Evolutionary conservation across 2,329 filamentous ascomycete genomes (phyloP), one percentile per base, ranked within the genome.

Genomic region (Sporothrix brasiliensis): DNA sequence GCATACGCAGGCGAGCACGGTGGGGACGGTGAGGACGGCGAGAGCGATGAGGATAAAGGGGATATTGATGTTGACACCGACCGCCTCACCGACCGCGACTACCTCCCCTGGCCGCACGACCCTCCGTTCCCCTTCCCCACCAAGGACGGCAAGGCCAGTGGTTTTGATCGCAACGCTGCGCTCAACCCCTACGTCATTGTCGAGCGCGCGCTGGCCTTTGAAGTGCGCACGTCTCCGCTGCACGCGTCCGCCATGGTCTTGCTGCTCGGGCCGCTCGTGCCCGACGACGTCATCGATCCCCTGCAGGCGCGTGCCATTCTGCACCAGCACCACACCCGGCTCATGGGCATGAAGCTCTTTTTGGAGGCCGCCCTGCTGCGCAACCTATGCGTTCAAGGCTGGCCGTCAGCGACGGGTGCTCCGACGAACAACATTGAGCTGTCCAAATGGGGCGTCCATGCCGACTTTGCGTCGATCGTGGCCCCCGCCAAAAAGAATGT

Each of bases 211-310:
- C 79, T 90, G 1, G 79, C 82, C 5, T 89, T 87, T 70, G 88
- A 90, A 75, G 81, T 82, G 6, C 82, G 81, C 61, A 84, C 83
- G 1, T 88, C 86, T 0, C 83, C 86, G 1, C 80, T 89, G 30
- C 86, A 87, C 72, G 87, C 88, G 0, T 85, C 88, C 0, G 85
- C 86, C 39, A 89, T 90, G 74, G 77, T 90, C 5, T 82, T 90
- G 3, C 81, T 90, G 0, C 80, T 90, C 0, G 83, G 83, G 52
- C 87, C 87, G 0, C 81, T 90, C 0, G 79, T 90, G 0, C 85
- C 87, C 0, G 79, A 83, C 0, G 79, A 80, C 10, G 79, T 88
- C 21, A 86, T 90, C 49, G 86, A 89, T 74, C 75, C 79, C 13
- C 79, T 86, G 72, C 87, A 87, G 73, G 87, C 87, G 1, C 79